Base-by-base conservation (phyloP, 352 stramenopile genomes). In the Pythium phragmitis region DNA sequence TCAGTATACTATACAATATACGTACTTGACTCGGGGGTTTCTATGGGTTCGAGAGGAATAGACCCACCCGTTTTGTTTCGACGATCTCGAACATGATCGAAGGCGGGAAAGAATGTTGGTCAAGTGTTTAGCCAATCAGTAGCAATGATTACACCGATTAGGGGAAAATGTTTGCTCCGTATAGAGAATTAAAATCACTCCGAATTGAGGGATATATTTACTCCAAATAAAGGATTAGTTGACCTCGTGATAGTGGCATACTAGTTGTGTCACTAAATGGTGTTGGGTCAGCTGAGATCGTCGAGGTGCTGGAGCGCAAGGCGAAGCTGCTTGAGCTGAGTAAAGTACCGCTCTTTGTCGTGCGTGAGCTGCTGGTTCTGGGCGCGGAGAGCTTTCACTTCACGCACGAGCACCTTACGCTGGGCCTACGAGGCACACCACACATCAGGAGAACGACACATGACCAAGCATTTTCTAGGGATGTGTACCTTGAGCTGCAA, bases 371-470 rank as follows among this genome's bases (percentile, higher is more conserved):
- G 77, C 64, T 88, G 67, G 64, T 88, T 92, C 50, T 92, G 81
- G 7, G 64, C 63, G 2, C 85, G 83, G 11, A 94, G 70, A 7
- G 72, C 77, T 60, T 92, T 92, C 0, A 94, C 83, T 68, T 94
- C 85, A 8, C 82, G 79, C 30, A 94, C 85, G 0, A 94, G 72
- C 28, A 94, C 79, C 41, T 94, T 94, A 47, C 84, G 80, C 51
- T 94, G 85, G 1, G 81, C 80, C 65, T 87, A 63, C 1, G 17
- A 17, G 26, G 3, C 46, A 46, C 47, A 52, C 2, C 1, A 48
- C 23, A 53, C 26, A 36, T 41, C 21, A n/a, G 6, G 28, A 9
- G 34, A 30, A 8, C 16, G 11, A 56, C 57, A 30, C 4, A 1
- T 50, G 16, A 36, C 11, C 17, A 39, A 39, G 7, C 11, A 0